These are phyloP conservation scores for Periconia sp. DNA, from an alignment of 2,329 filamentous ascomycete species.

Conservation along the genomic window DNA sequence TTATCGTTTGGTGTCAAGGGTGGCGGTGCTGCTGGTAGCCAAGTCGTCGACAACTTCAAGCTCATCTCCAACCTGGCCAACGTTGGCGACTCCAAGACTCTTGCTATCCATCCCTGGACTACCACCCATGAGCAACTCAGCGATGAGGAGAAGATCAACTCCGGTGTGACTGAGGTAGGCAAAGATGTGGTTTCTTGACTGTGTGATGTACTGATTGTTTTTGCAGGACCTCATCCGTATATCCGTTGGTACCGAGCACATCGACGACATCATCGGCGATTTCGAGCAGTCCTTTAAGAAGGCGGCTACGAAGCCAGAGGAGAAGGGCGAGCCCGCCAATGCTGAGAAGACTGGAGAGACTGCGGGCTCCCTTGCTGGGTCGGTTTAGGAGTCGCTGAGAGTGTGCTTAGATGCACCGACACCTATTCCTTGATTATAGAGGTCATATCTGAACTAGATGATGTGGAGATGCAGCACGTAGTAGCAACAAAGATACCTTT, in stretches of 20 bases:
- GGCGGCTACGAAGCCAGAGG: constrained; percentile 51
- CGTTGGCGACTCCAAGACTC: constrained; percentile 92
- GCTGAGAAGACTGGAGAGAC: constrained; percentile 37
- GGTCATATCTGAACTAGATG: too few relatives aligned
- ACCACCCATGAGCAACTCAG: constrained; percentile 93
- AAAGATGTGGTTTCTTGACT: background rate
- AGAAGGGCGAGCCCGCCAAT: constrained; percentile 40
- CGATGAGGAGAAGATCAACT: constrained; percentile 78
- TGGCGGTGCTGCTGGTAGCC: constrained; percentile 78
- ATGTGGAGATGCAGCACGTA: too few relatives aligned
- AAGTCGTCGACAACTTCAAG: constrained; percentile 93
- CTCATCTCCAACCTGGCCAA: constrained; percentile 95
- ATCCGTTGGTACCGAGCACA: constrained; percentile 93
- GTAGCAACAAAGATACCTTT: too few relatives aligned
- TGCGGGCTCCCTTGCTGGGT: constrained; percentile 34
- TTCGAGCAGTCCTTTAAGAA: constrained; percentile 88
- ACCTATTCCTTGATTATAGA: constrained; percentile 1
- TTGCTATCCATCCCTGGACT: constrained; percentile 93
- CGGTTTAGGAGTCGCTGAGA: constrained; percentile 25
- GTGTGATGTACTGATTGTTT: constrained; percentile 12
- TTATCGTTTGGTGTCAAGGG: constrained; percentile 94
- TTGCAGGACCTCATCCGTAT: constrained; percentile 85
- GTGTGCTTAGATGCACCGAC: constrained; percentile 1
- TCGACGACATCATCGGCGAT: constrained; percentile 95
- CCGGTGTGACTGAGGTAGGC: constrained; percentile 77